Evolutionary conservation across 345 rosid genomes (phyloP).

Genomic region (Hypericum perforatum): DNA sequence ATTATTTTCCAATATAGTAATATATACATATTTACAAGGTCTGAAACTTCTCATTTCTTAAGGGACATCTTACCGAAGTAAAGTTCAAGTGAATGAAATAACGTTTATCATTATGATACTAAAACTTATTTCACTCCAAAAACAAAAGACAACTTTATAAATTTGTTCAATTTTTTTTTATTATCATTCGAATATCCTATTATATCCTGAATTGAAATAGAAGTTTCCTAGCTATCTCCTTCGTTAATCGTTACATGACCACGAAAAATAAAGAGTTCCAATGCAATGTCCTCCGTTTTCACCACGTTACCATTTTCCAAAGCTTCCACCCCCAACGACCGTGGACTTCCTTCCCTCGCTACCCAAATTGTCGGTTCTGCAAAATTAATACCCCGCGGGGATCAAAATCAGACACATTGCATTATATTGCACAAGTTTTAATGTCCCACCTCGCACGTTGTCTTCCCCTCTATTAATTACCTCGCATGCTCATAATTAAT

Average conservation of each 20-base stretch:
- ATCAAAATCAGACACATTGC: slow-evolving; percentile 16
- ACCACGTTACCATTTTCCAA: slow-evolving; percentile 62
- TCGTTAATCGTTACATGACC: neutral
- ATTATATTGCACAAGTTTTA: slow-evolving; percentile 32
- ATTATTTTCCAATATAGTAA: no score
- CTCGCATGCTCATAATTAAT: neutral
- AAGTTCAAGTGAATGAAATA: no score
- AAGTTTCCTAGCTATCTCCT: slow-evolving; percentile 1
- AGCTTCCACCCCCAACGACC: slow-evolving; percentile 2
- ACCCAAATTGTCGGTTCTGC: slow-evolving; percentile 23
- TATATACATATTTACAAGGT: no score
- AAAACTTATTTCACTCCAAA: no score
- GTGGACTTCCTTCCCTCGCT: neutral
- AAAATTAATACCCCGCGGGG: neutral
- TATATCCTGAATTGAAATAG: slow-evolving; percentile 10
- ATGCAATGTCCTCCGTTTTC: slow-evolving; percentile 59
- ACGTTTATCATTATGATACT: no score
- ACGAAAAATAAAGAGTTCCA: slow-evolving; percentile 15
- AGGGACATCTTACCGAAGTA: no score
- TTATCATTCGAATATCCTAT: no score
- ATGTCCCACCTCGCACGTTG: slow-evolving; percentile 59
- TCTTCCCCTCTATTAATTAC: slow-evolving; percentile 13
- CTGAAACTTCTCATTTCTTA: no score
- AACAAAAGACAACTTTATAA: no score
- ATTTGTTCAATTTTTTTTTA: no score